phyloP scores from a whole-genome alignment of 164 flowering plant genomes.

The Magnolia changhungtana region DNA sequence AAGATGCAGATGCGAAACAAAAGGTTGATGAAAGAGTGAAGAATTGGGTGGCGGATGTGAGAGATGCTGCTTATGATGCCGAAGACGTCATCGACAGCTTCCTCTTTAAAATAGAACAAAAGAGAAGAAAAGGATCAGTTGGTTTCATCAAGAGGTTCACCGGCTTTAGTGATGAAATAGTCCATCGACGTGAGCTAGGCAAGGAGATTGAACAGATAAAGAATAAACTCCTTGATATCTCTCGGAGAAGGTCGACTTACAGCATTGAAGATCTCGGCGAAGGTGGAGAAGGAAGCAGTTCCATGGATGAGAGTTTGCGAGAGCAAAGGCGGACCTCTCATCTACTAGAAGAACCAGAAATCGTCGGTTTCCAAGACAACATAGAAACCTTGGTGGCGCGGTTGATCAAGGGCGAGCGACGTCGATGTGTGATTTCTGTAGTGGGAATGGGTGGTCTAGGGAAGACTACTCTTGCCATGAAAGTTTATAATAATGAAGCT shows the following conservation, averaged over 20 bases:
- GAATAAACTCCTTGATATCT: background rate
- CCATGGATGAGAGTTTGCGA: no score
- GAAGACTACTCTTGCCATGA: background rate
- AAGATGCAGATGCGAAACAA: background rate
- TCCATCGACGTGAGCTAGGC: background rate
- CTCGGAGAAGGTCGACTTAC: background rate
- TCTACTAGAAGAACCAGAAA: background rate
- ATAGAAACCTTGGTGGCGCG: background rate
- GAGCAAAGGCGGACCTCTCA: background rate
- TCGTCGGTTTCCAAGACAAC: background rate
- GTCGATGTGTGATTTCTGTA: background rate
- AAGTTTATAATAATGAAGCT: background rate
- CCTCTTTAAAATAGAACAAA: background rate
- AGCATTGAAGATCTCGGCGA: background rate
- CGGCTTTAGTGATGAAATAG: no score
- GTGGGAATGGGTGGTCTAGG: background rate
- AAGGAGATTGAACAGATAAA: background rate
- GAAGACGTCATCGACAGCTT: background rate
- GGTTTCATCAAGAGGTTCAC: no score
- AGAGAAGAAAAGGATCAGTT: no score
- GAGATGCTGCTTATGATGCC: background rate
- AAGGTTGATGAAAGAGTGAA: background rate
- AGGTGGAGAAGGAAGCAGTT: background rate
- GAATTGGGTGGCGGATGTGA: background rate
- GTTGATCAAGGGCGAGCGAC: background rate